phyloP scores from a whole-genome alignment of 1,284 basidiomycete genomes.

The Trametes pubescens region DNA sequence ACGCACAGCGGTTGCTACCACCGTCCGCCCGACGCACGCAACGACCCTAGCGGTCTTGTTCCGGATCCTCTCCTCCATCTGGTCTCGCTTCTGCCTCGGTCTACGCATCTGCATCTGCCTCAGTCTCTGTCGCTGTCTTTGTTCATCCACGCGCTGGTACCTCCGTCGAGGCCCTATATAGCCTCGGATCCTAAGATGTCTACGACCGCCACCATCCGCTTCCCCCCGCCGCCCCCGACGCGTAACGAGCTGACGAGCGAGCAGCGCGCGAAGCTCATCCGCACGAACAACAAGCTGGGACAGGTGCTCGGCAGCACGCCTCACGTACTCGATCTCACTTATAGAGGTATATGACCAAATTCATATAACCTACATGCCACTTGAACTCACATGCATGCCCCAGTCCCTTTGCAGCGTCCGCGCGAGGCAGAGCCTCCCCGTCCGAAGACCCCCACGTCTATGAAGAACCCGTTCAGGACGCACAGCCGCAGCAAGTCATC shows the following conservation, averaged over 20 bases:
- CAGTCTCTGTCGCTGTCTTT: not conserved
- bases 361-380: not conserved
- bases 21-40: conserved; percentile 26
- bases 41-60: conserved; percentile 31
- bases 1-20: conserved; percentile 5
- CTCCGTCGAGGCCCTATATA: not conserved
- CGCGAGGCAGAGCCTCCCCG: conserved; percentile 17
- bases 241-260: conserved; percentile 60
- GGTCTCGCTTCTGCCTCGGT: not conserved
- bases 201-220: conserved; percentile 46
- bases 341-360: conserved; percentile 20
- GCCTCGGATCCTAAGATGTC: conserved; percentile 29
- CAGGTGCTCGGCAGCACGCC: conserved; percentile 68
- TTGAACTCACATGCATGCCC: not conserved
- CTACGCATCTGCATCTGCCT: no score
- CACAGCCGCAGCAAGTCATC: conserved; percentile 33
- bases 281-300: conserved; percentile 67
- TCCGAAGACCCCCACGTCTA: conserved; percentile 21
- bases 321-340: conserved; percentile 56
- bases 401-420: conserved; percentile 7
- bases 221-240: conserved; percentile 66
- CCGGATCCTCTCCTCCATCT: not conserved
- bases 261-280: conserved; percentile 64
- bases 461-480: conserved; percentile 23
- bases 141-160: conserved; percentile 9